phyloP scores from a whole-genome alignment of 768 basidiomycete genomes.

The Mycena filopes region DNA sequence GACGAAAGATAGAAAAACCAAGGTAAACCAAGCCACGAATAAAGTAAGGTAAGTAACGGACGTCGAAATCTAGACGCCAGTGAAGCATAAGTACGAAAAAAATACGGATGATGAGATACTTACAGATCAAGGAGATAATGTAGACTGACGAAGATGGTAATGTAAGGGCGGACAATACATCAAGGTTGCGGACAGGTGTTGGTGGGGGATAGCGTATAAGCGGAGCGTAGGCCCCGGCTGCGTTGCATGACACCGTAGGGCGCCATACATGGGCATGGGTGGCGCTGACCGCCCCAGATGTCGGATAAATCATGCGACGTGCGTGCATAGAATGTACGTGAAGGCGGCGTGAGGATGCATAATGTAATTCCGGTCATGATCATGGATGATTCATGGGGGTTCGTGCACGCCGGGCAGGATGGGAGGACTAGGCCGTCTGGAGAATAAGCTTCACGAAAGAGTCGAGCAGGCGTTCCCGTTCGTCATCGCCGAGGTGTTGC shows the following conservation, averaged over 20 bases:
- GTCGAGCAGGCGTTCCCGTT: constrained; percentile 64
- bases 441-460: constrained; percentile 70
- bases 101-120: constrained; percentile 4
- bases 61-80: constrained; percentile 6
- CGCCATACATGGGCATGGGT: constrained; percentile 2
- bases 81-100: constrained; percentile 2
- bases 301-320: constrained; percentile 22
- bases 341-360: constrained; percentile 21
- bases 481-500: constrained; percentile 56
- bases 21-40: background rate
- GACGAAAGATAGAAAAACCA: constrained; percentile 2
- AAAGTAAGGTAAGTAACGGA: background rate
- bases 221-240: constrained; percentile 6
- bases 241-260: constrained; percentile 6
- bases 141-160: constrained; percentile 2
- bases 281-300: constrained; percentile 15
- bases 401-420: constrained; percentile 2
- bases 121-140: constrained; percentile 11
- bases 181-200: constrained; percentile 5
- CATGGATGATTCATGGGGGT: background rate
- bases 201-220: background rate
- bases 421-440: constrained; percentile 50
- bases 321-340: constrained; percentile 7
- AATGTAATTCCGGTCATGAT: constrained; percentile 22
- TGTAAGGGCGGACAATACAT: constrained; percentile 13